Percentiles rank a stretch among this genome's conserved stretches.
These are phyloP conservation scores for Ceratocystis albifundus DNA, from an alignment of 2,329 filamentous ascomycete genomes.

Conservation along the genomic window DNA sequence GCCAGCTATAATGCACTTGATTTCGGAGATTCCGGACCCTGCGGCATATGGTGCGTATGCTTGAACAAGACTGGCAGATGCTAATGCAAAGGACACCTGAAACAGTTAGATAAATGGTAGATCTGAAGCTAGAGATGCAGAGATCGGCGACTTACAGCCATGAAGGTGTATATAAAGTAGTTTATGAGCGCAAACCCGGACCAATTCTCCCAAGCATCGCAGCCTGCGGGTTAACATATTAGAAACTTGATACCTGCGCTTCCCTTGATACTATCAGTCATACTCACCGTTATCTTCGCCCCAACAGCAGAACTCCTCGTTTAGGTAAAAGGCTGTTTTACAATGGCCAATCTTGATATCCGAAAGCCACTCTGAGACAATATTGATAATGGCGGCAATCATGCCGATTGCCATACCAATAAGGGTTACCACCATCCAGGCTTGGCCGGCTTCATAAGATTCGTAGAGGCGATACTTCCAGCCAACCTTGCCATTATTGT, in stretches of 20 bases:
- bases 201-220: constrained; percentile 82
- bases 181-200: constrained; percentile 66
- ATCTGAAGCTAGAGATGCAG: constrained; percentile 20
- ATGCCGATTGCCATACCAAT: constrained; percentile 87
- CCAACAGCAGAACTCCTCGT: constrained; percentile 97
- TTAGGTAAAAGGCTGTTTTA: constrained; percentile 89
- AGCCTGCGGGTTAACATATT: constrained; percentile 41
- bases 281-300: constrained; percentile 67
- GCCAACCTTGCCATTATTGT: constrained; percentile 55
- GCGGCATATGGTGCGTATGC: constrained; percentile 91
- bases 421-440: constrained; percentile 93
- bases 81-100: constrained; percentile 66
- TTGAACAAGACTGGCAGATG: constrained; percentile 74
- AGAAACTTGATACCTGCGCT: background rate
- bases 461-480: constrained; percentile 76
- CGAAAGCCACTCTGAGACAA: constrained; percentile 90
- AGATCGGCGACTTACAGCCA: constrained; percentile 48
- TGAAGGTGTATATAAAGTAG: constrained; percentile 77
- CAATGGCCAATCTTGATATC: constrained; percentile 96
- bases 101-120: constrained; percentile 22
- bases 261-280: background rate
- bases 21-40: constrained; percentile 93
- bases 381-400: constrained; percentile 87
- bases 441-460: constrained; percentile 90
- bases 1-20: constrained; percentile 97